Evolutionary conservation across 2,329 filamentous ascomycete species (phyloP).

Genomic region (Phaeophleospora eucalypticola): DNA sequence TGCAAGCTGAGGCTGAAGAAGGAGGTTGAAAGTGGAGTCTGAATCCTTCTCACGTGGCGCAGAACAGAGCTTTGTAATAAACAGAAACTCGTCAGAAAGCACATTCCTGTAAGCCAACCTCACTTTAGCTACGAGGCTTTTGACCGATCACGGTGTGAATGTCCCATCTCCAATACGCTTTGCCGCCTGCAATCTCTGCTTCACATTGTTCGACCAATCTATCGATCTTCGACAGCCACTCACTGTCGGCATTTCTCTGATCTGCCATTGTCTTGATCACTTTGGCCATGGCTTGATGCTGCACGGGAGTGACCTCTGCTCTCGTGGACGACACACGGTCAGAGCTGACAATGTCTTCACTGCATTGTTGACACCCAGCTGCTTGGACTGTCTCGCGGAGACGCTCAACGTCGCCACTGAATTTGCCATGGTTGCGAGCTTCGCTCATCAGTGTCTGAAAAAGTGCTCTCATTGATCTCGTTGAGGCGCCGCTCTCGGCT

Average conservation of each 20-base stretch:
- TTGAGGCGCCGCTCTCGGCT: constrained; percentile 1
- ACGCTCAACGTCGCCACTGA: background rate
- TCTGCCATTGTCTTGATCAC: background rate
- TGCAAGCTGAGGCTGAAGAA: background rate
- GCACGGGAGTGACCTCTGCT: background rate
- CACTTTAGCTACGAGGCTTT: too few species aligned
- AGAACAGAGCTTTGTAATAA: background rate
- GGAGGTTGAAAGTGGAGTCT: too few species aligned
- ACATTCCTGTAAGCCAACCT: too few species aligned
- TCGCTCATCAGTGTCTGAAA: background rate
- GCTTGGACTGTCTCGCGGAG: background rate
- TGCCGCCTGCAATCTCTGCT: background rate
- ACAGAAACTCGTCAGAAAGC: too few species aligned
- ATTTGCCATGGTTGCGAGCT: background rate
- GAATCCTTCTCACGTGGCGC: too few species aligned
- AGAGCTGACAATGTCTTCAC: background rate
- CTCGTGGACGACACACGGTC: background rate
- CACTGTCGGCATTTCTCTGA: background rate
- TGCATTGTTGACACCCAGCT: background rate
- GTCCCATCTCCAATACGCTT: constrained; percentile 1
- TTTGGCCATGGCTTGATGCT: background rate
- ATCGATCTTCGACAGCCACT: background rate
- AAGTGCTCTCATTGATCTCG: background rate
- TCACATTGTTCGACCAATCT: background rate
- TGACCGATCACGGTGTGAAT: constrained; percentile 4